Evolutionary conservation across 2,329 filamentous ascomycete genomes (phyloP).

Genomic region (Trichoderma harzianum): DNA sequence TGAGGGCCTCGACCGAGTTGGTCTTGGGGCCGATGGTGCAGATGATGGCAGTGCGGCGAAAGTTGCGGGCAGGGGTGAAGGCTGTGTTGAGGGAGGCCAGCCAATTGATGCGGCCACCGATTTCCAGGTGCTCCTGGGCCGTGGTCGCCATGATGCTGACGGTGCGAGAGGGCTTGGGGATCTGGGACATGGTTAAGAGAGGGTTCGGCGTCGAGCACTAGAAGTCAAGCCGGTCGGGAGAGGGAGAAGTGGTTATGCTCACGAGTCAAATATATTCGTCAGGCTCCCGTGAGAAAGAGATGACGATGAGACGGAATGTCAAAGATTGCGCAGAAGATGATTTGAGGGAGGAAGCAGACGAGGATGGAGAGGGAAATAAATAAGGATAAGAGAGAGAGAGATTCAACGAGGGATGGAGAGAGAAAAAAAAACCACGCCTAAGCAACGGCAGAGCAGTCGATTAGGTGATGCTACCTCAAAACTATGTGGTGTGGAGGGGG

Average conservation of each 20-base stretch:
- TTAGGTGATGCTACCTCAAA: conserved; percentile 11
- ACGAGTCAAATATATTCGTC: conserved; percentile 2
- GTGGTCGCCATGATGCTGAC: conserved; percentile 54
- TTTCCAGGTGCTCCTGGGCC: conserved; percentile 81
- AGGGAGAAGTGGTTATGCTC: conserved; percentile 1
- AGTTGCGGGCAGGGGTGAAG: conserved; percentile 80
- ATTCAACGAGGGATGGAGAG: not conserved
- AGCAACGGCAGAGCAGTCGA: not conserved
- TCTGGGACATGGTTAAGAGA: conserved; percentile 32
- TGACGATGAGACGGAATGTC: not conserved
- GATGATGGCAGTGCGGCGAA: conserved; percentile 96
- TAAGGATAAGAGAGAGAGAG: not conserved
- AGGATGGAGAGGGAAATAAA: conserved; percentile 12
- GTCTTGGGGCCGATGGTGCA: conserved; percentile 99
- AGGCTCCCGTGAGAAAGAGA: conserved; percentile 11
- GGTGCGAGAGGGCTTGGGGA: conserved; percentile 30
- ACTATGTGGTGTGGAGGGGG: not conserved
- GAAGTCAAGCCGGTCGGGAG: not conserved
- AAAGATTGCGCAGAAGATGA: conserved; percentile 1
- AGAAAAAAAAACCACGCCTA: not conserved
- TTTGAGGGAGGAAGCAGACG: not conserved
- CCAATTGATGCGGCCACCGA: conserved; percentile 67
- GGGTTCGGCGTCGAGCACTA: not conserved
- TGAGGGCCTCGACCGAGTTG: conserved; percentile 96
- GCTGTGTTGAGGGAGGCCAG: conserved; percentile 78